These are phyloP conservation scores for Fusarium pseudonygamai DNA, from an alignment of 2,329 filamentous ascomycete species.

Conservation along the genomic window DNA sequence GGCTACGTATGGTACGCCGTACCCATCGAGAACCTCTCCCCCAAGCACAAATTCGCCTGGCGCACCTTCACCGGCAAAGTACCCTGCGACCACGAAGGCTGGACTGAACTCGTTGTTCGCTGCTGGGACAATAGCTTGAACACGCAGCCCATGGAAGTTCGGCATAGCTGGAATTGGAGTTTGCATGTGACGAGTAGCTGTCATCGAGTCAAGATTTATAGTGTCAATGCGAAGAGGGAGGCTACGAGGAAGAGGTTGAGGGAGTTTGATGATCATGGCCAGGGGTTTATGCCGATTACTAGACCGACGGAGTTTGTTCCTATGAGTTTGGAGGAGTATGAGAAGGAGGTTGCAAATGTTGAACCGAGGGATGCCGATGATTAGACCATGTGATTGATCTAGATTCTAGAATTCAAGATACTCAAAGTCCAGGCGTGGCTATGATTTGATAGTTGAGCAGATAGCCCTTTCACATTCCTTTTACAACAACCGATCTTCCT, in stretches of 20 bases:
- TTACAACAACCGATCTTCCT: neutral
- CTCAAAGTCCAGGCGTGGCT: fast-evolving
- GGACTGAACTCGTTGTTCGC: slow-evolving; percentile 67
- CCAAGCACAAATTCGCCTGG: slow-evolving; percentile 72
- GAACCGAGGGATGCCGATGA: slow-evolving; percentile 3
- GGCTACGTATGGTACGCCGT: slow-evolving; percentile 72
- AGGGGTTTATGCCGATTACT: slow-evolving; percentile 63
- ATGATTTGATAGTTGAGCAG: neutral
- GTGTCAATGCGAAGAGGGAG: slow-evolving; percentile 63
- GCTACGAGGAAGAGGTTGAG: slow-evolving; percentile 61
- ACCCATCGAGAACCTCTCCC: slow-evolving; percentile 65
- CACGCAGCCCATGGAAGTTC: slow-evolving; percentile 65
- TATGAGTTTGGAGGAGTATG: neutral
- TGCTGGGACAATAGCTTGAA: slow-evolving; percentile 71
- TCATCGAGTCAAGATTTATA: slow-evolving; percentile 70
- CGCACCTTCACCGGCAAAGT: slow-evolving; percentile 70
- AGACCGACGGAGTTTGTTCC: neutral
- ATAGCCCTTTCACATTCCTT: neutral
- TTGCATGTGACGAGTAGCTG: slow-evolving; percentile 71
- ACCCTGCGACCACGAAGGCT: slow-evolving; percentile 69
- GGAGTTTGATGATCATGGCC: slow-evolving; percentile 58
- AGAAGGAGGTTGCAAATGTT: neutral
- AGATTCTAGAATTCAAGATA: fast-evolving
- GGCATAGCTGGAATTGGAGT: slow-evolving; percentile 70
- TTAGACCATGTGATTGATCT: neutral